phyloP scores from a whole-genome alignment of 2,329 filamentous ascomycete species.

The Westerdykella aurantiaca region DNA sequence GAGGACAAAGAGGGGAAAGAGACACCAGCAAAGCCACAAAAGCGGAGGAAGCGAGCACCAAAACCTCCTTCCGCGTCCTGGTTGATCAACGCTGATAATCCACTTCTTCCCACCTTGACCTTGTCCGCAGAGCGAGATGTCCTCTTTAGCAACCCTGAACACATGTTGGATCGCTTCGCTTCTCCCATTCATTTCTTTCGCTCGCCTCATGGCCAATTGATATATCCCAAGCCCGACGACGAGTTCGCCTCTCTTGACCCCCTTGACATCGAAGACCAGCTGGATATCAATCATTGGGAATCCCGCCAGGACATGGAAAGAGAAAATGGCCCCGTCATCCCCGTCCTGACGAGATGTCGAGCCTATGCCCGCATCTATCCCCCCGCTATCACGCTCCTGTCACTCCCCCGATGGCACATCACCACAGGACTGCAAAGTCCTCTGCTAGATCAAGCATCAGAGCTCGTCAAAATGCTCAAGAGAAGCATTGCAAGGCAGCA shows the following conservation, averaged over 20 bases:
- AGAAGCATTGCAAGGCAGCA: slow-evolving; percentile 36
- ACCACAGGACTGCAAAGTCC: slow-evolving; percentile 35
- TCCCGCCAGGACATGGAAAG: slow-evolving; percentile 13
- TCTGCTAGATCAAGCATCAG: slow-evolving; percentile 38
- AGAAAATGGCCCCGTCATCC: slow-evolving; percentile 3
- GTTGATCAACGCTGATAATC: slow-evolving; percentile 22
- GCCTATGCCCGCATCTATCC: slow-evolving; percentile 41
- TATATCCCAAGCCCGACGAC: slow-evolving; percentile 22
- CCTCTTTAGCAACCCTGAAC: slow-evolving; percentile 40
- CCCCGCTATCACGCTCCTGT: slow-evolving; percentile 34
- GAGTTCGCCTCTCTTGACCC: slow-evolving; percentile 18
- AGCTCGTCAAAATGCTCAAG: slow-evolving; percentile 37
- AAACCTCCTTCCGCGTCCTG: slow-evolving; percentile 23
- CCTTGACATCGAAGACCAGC: slow-evolving; percentile 27
- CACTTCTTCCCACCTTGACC: slow-evolving; percentile 20
- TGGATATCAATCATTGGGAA: slow-evolving; percentile 25
- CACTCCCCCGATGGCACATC: slow-evolving; percentile 40
- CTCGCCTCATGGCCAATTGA: slow-evolving; percentile 33
- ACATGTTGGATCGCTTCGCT: slow-evolving; percentile 47
- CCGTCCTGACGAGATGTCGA: slow-evolving; percentile 24
- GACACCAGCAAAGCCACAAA: slow-evolving; percentile 3
- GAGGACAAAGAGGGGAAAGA: slow-evolving; percentile 5
- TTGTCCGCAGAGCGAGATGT: slow-evolving; percentile 31
- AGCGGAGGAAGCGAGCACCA: slow-evolving; percentile 13
- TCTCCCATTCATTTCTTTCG: slow-evolving; percentile 49